Percentiles rank a stretch among this genome's conserved stretches.
These are phyloP conservation scores for Eucalyptus sideroxylon DNA, from an alignment of 345 rosid genomes.

Conservation along the genomic window DNA sequence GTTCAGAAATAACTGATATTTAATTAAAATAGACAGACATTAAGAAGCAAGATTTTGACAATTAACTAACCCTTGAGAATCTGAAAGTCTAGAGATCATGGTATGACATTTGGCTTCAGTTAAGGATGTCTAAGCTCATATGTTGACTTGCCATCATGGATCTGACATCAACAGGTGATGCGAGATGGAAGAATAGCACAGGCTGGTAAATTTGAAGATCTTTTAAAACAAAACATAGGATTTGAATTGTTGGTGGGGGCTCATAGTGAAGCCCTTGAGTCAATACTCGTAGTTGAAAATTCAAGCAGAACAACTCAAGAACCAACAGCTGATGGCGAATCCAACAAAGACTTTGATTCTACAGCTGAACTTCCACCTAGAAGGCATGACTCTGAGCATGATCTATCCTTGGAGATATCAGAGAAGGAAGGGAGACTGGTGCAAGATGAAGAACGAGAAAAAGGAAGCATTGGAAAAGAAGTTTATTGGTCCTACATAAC, in stretches of 20 bases:
- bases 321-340: slow-evolving; percentile 13
- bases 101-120: background rate
- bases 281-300: slow-evolving; percentile 47
- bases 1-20: background rate
- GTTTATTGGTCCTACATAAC: slow-evolving; percentile 79
- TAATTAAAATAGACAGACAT: background rate
- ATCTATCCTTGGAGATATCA: slow-evolving; percentile 39
- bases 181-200: slow-evolving; percentile 81
- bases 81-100: background rate
- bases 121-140: background rate
- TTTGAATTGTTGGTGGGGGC: slow-evolving; percentile 91
- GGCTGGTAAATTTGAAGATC: slow-evolving; percentile 69
- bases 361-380: slow-evolving; percentile 15
- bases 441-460: slow-evolving; percentile 90
- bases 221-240: slow-evolving; percentile 67
- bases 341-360: slow-evolving; percentile 17
- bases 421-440: slow-evolving; percentile 69
- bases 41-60: background rate
- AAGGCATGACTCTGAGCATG: slow-evolving; percentile 40
- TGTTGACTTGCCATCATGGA: background rate
- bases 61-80: background rate
- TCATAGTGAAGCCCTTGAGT: slow-evolving; percentile 69
- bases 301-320: slow-evolving; percentile 38
- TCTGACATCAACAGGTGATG: slow-evolving; percentile 51
- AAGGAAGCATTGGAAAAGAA: slow-evolving; percentile 81